Evolutionary conservation across 768 basidiomycete genomes (phyloP), one percentile per base, ranked within the genome.

Genomic region (Grammothele lineata): DNA sequence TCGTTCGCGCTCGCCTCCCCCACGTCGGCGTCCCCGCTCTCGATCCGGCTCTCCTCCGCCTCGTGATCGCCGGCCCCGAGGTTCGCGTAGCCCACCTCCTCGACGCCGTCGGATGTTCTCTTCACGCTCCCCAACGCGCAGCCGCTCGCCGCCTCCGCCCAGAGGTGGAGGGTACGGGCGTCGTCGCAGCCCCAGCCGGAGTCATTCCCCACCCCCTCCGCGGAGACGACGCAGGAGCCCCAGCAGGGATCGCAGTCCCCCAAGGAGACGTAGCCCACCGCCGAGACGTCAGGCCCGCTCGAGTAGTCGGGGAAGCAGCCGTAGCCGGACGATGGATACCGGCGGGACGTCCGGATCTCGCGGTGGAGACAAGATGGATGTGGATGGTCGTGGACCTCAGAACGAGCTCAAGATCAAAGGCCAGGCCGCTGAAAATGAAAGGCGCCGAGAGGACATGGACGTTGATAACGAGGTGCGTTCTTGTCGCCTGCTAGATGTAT

Each of bases 331-430:
- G 4, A 38, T 55, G 38, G 50, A 45, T 39, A 51, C 52, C 32
- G 39, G 23, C 14, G 17, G 23, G 27, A 7, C 11, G 51, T n/a
- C n/a, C n/a, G n/a, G n/a, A n/a, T n/a, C n/a, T n/a, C n/a, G n/a
- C n/a, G n/a, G 14, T 32, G 45, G 36, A 26, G 51, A 45, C 18
- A 55, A 42, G 51, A 63, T 60, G 49, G 55, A 51, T 33, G 54
- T 55, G 9, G 60, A 61, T 26, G 21, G 34, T 3, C 47, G 50
- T 5, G 32, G 18, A 6, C 22, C 64, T 69, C 32, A 67, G 58
- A 43, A 35, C 56, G 85, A 85, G 57, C 63, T 90, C 37, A 86
- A 81, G 62, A 90, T 90, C 62, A 85, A 84, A 60, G 87, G 87
- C 11, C 85, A 87, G 57, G 76, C 76, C 0, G 80, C 77, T 46